These are phyloP conservation scores for Sporothrix humicola DNA, from an alignment of 2,329 filamentous ascomycete genomes.

Conservation along the genomic window DNA sequence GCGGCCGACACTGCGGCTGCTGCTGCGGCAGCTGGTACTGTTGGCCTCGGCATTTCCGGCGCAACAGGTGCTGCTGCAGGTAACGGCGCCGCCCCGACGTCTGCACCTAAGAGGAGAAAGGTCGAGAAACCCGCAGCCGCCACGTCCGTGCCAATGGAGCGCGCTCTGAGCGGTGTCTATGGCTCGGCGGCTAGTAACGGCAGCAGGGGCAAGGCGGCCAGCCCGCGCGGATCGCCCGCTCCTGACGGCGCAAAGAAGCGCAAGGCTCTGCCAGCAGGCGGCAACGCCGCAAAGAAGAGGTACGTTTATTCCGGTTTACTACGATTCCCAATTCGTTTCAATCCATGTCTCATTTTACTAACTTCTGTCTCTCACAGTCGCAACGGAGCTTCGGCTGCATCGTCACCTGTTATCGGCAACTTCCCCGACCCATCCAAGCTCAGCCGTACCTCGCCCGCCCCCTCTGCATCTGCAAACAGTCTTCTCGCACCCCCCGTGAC, in stretches of 20 bases:
- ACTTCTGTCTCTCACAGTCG: constrained; percentile 38
- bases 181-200: constrained; percentile 48
- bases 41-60: constrained; percentile 71
- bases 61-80: constrained; percentile 51
- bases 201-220: constrained; percentile 65
- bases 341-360: constrained; percentile 35
- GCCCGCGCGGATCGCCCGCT: constrained; percentile 70
- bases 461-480: neutral
- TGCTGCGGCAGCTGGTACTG: constrained; percentile 37
- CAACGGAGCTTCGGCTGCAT: constrained; percentile 64
- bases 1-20: constrained; percentile 39
- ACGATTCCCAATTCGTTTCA: constrained; percentile 41
- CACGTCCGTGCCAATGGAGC: constrained; percentile 62
- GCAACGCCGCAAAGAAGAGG: constrained; percentile 80
- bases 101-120: constrained; percentile 77
- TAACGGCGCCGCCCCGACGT: constrained; percentile 50
- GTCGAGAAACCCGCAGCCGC: constrained; percentile 69
- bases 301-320: constrained; percentile 45
- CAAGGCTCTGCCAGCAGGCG: constrained; percentile 68
- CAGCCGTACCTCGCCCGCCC: constrained; percentile 64
- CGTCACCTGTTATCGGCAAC: constrained; percentile 75
- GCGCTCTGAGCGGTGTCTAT: constrained; percentile 67
- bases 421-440: constrained; percentile 65
- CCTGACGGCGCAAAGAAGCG: constrained; percentile 72
- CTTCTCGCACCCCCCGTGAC: constrained; percentile 10